These are phyloP conservation scores for Starmerella roubikii DNA, from an alignment of 805 yeast genomes.

Conservation along the genomic window DNA sequence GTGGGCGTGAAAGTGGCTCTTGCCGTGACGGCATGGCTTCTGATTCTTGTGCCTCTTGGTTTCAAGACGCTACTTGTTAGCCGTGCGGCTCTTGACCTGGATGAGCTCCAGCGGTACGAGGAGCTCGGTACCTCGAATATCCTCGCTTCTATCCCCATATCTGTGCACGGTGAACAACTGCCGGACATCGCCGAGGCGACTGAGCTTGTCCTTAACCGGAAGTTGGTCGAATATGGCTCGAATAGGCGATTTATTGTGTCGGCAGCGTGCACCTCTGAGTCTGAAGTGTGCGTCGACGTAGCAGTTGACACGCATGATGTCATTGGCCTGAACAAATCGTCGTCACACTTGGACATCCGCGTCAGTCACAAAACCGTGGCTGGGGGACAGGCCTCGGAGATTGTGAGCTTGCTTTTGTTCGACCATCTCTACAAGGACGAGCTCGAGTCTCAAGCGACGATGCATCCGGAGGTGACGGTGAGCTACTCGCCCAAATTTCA, in stretches of 20 bases:
- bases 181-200: conserved; percentile 56
- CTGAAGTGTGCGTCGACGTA: conserved; percentile 32
- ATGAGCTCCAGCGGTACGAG: conserved; percentile 29
- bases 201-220: conserved; percentile 34
- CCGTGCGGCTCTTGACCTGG: conserved; percentile 46
- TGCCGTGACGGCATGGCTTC: conserved; percentile 19
- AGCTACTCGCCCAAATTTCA: conserved; percentile 56
- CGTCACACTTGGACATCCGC: conserved; percentile 30
- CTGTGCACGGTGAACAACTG: conserved; percentile 29
- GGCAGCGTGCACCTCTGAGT: conserved; percentile 14
- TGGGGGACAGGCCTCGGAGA: conserved; percentile 50
- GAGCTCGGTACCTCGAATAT: conserved; percentile 16
- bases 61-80: conserved; percentile 44
- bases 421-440: conserved; percentile 35
- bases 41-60: conserved; percentile 40
- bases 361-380: conserved; percentile 36
- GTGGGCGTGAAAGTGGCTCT: conserved; percentile 7
- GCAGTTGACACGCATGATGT: conserved; percentile 31
- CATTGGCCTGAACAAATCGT: conserved; percentile 32
- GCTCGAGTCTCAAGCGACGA: neutral
- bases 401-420: conserved; percentile 39
- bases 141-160: conserved; percentile 22
- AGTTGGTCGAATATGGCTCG: conserved; percentile 25
- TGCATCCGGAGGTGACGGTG: conserved; percentile 22
- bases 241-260: conserved; percentile 22